phyloP scores from a whole-genome alignment of 2,329 filamentous ascomycete species.

The Aspergillus novofumigatus region DNA sequence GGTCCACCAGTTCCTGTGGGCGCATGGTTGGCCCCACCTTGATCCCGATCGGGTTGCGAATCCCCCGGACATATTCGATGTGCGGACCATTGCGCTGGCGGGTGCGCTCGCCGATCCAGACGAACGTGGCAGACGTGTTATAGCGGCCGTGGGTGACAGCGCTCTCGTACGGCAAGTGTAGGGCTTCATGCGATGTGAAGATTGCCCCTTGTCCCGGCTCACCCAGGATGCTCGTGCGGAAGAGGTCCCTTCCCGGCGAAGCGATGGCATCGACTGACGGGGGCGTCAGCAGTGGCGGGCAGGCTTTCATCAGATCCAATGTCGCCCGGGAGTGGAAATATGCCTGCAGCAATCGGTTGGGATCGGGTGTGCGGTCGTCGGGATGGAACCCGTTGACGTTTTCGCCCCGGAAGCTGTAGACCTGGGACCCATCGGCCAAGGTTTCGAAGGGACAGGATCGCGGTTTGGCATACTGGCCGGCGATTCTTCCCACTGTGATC shows the following conservation, averaged over 20 bases:
- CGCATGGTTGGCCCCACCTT: slow-evolving; percentile 85
- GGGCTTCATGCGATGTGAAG: slow-evolving; percentile 8
- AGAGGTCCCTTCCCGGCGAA: neutral
- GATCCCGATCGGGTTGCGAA: slow-evolving; percentile 88
- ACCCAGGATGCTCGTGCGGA: neutral
- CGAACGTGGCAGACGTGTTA: slow-evolving; percentile 87
- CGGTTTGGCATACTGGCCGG: slow-evolving; percentile 92
- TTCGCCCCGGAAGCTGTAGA: slow-evolving; percentile 87
- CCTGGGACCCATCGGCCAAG: slow-evolving; percentile 65
- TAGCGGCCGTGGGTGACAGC: slow-evolving; percentile 71
- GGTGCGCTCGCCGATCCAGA: slow-evolving; percentile 94
- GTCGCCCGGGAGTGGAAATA: slow-evolving; percentile 92
- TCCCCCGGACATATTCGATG: slow-evolving; percentile 90
- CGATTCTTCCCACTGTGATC: slow-evolving; percentile 73
- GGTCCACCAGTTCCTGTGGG: slow-evolving; percentile 64
- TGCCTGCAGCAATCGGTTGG: slow-evolving; percentile 72
- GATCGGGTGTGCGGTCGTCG: slow-evolving; percentile 68
- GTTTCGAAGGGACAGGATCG: slow-evolving; percentile 77
- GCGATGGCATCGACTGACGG: neutral
- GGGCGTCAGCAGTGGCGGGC: neutral
- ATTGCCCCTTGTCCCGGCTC: neutral
- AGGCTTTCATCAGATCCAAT: slow-evolving; percentile 57
- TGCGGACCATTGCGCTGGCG: slow-evolving; percentile 85
- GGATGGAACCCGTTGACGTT: slow-evolving; percentile 76
- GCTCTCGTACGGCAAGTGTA: slow-evolving; percentile 7